These are phyloP conservation scores for Epithele typhae DNA, from an alignment of 768 basidiomycete species.

Conservation along the genomic window DNA sequence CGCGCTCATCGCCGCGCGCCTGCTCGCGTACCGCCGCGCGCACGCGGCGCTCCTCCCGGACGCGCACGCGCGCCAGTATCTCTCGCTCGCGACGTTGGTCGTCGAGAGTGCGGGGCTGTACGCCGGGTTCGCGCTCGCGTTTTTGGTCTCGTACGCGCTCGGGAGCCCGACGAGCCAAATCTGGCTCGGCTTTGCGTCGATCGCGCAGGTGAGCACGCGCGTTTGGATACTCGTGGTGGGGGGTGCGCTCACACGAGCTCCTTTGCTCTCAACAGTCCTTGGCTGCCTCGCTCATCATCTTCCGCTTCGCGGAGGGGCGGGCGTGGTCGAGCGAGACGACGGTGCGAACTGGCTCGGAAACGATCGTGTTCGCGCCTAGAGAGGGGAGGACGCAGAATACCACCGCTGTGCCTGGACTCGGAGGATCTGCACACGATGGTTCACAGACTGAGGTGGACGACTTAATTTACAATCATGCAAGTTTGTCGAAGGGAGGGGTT, in stretches of 20 bases:
- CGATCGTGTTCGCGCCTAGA: too few relatives aligned
- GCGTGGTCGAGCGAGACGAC: conserved; percentile 14
- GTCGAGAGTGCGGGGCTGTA: conserved; percentile 24
- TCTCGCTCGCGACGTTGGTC: conserved; percentile 16
- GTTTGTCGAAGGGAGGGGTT: too few relatives aligned
- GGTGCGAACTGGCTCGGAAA: too few relatives aligned
- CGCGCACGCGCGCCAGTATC: conserved; percentile 8
- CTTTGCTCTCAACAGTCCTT: neutral
- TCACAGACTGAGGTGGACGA: too few relatives aligned
- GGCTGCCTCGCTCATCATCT: conserved; percentile 23
- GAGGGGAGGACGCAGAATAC: too few relatives aligned
- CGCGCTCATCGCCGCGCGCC: conserved; percentile 17
- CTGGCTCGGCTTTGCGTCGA: conserved; percentile 11
- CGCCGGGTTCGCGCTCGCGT: conserved; percentile 17
- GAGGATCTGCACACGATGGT: too few relatives aligned
- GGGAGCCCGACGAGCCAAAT: conserved; percentile 9
- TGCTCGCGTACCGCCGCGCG: conserved; percentile 14
- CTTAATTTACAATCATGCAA: too few relatives aligned
- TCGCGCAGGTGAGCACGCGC: conserved; percentile 7
- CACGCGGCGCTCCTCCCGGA: conserved; percentile 8
- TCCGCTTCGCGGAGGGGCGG: conserved; percentile 20
- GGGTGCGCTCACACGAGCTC: too few relatives aligned
- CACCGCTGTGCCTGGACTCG: too few relatives aligned
- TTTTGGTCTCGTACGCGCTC: conserved; percentile 18
- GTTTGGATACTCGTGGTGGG: neutral